Evolutionary conservation across 148 eudicot genomes (phyloP).

Genomic region (Tetragonia tetragonoides): DNA sequence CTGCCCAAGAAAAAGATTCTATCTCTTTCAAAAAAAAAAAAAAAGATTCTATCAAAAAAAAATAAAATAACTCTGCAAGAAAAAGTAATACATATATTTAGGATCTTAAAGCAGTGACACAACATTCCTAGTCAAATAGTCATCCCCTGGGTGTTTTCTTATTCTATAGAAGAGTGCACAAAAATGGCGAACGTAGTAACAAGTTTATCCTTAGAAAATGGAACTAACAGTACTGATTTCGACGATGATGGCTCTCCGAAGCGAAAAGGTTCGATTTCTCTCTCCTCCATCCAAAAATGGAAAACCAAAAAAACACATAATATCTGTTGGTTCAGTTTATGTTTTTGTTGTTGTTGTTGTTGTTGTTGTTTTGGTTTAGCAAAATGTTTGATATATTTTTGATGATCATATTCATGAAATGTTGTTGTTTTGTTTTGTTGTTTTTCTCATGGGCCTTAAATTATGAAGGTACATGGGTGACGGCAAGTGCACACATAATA

Average conservation of each 20-base stretch:
- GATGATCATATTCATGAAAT: not conserved
- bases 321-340: no score
- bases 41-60: not conserved
- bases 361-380: not conserved
- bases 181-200: not conserved
- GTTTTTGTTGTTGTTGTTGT: not conserved
- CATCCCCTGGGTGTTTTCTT: no score
- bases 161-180: no score
- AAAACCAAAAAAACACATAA: no score
- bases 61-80: no score
- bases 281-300: not conserved
- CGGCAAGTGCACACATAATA: conserved; percentile 59
- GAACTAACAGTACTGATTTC: conserved; percentile 9
- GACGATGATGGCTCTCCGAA: conserved; percentile 47
- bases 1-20: no score
- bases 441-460: not conserved
- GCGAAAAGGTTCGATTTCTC: conserved; percentile 34
- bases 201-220: conserved; percentile 9
- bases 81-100: no score
- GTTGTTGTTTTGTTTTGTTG: not conserved
- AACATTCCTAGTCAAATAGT: no score
- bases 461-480: conserved; percentile 42
- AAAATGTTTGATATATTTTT: not conserved
- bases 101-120: not conserved
- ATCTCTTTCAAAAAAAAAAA: no score